Base-by-base conservation (phyloP, 2,329 filamentous ascomycete genomes). In the Aspergillus sp. region DNA sequence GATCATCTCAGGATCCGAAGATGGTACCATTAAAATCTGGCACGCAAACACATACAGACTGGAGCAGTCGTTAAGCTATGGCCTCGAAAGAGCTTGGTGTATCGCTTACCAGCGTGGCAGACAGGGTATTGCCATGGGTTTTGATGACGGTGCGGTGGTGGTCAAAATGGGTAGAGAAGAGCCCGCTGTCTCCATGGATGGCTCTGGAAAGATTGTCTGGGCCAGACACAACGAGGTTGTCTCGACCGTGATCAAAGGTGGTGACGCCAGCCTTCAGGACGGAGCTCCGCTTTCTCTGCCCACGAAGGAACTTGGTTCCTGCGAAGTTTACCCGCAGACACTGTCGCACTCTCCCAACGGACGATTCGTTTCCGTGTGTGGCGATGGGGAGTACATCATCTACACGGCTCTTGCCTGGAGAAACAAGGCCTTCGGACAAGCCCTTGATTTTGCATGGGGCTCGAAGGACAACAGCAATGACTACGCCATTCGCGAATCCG, bases 401-500 rank as follows among this genome's bases (percentile, higher is more conserved):
- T 97, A 97, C 78, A 97, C 94, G 23, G 92, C 94, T 51, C 82
- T 97, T 53, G 93, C 93, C 3, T 96, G 95, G 83, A 87, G 94
- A 70, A 97, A 99, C 76, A 97, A 97, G 78, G 91, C 91, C 3
- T 99, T 99, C 66, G 94, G 94, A 19, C 92, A 90, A 38, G 94
- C 93, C 5, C 78, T 97, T 48, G 94, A 99, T 75, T 99, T 99
- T 71, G 92, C 89, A 10, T 99, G 94, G 94, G 93, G 88, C 0
- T 90, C 89, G 42, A 97, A 96, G 75, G 93, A 97, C 53, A 96
- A 97, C 75, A 96, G 91, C 77, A 97, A 97, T 72, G 94, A 99
- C 71, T 97, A 96, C 68, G 94, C 94, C 36, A 97, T 99, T 63
- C 88, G 94, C 32, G 94, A 99, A 75, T 97, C 92, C 4, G 77